Conservation (phyloP, 768 basidiomycete species). For the Panaeolus papilionaceus region DNA sequence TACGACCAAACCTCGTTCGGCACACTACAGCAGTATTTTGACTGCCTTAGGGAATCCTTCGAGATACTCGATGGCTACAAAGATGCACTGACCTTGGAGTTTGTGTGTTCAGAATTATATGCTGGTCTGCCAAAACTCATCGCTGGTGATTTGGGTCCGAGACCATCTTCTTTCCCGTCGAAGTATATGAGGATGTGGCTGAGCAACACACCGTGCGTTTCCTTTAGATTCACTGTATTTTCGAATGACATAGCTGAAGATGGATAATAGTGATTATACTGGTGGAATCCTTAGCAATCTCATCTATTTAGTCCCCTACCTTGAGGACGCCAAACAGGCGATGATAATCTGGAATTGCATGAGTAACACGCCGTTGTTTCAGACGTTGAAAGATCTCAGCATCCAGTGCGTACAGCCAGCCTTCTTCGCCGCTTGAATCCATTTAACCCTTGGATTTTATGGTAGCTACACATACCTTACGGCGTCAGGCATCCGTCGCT, state of each 20-base stretch:
- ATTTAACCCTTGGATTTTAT: neutral
- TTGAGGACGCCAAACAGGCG: conserved; percentile 11
- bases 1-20: conserved; percentile 16
- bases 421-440: too few species aligned
- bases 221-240: neutral
- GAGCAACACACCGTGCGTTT: conserved; percentile 30
- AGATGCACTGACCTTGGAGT: conserved; percentile 14
- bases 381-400: conserved; percentile 20
- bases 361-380: too few species aligned
- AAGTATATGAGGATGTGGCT: conserved; percentile 28
- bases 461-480: conserved; percentile 2
- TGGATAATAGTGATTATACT: conserved; percentile 24
- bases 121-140: conserved; percentile 23
- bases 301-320: conserved; percentile 23
- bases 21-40: conserved; percentile 21
- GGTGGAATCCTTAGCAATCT: conserved; percentile 24
- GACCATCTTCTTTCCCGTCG: conserved; percentile 23
- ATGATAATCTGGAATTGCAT: conserved; percentile 24
- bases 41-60: conserved; percentile 19
- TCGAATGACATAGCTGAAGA: neutral
- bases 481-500: neutral
- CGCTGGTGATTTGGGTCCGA: conserved; percentile 25
- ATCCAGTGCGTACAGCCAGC: neutral
- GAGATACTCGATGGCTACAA: neutral
- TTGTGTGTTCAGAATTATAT: conserved; percentile 21